Conservation (phyloP, 495 filamentous ascomycete genomes). For the Venustampulla echinocandica region DNA sequence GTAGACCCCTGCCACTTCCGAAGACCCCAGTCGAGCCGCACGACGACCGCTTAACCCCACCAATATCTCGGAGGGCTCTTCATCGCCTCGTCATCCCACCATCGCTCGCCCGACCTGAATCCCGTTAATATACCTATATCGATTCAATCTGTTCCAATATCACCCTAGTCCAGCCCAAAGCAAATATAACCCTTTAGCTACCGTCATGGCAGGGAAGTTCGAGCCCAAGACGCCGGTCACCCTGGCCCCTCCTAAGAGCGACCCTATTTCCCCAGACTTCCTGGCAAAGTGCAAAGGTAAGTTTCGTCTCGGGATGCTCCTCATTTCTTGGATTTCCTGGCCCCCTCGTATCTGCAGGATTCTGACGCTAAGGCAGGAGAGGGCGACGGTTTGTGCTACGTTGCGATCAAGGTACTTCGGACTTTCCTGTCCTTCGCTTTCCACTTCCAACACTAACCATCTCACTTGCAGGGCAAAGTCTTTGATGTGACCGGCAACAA, state of each 20-base stretch:
- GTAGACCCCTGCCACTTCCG: too few species aligned
- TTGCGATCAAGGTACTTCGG: slow-evolving; percentile 72
- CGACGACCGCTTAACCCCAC: too few species aligned
- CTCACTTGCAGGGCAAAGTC: slow-evolving; percentile 55
- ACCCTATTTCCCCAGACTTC: slow-evolving; percentile 66
- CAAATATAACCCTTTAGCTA: too few species aligned
- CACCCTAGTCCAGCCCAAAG: too few species aligned
- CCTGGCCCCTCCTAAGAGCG: slow-evolving; percentile 80
- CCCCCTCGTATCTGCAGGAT: neutral
- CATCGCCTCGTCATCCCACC: too few species aligned
- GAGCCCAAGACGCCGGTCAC: slow-evolving; percentile 75
- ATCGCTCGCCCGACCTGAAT: too few species aligned
- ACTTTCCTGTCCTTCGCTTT: neutral
- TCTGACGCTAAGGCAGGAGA: slow-evolving; percentile 43
- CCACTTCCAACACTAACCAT: neutral
- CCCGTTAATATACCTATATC: too few species aligned
- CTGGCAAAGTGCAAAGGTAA: slow-evolving; percentile 77
- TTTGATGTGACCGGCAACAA: slow-evolving; percentile 88
- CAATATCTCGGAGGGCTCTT: too few species aligned
- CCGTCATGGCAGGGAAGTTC: slow-evolving; percentile 69
- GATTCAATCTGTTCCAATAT: too few species aligned
- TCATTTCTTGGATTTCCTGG: neutral
- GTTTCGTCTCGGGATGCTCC: slow-evolving; percentile 10
- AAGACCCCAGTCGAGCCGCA: too few species aligned
- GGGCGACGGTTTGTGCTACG: slow-evolving; percentile 63